Conservation (phyloP, 345 rosid genomes). For the Cardamine resedifolia region DNA sequence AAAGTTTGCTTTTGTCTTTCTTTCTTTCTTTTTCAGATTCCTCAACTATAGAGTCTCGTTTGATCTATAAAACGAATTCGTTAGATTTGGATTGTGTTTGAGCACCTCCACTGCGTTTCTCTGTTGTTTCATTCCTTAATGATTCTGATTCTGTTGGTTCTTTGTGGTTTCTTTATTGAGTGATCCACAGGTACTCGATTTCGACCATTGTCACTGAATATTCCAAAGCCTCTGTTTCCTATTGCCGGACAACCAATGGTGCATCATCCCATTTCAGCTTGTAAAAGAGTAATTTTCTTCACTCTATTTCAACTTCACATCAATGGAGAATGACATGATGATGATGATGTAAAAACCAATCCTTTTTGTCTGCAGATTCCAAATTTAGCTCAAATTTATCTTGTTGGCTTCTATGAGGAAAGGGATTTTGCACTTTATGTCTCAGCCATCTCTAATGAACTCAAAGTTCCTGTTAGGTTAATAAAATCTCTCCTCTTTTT, state of each 20-base stretch:
- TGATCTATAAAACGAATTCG: neutral
- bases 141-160: conserved; percentile 15
- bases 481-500: conserved; percentile 16
- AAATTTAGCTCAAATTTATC: conserved; percentile 71
- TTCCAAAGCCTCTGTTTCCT: conserved; percentile 91
- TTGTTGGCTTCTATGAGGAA: conserved; percentile 90
- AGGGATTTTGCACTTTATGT: conserved; percentile 82
- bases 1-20: neutral
- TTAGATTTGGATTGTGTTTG: conserved; percentile 26
- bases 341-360: conserved; percentile 4
- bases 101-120: conserved; percentile 10
- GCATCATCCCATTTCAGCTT: conserved; percentile 97
- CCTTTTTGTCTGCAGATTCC: conserved; percentile 57
- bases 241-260: conserved; percentile 95
- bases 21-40: neutral
- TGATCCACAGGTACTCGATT: conserved; percentile 73
- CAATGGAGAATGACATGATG: conserved; percentile 1
- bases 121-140: neutral
- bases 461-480: conserved; percentile 84
- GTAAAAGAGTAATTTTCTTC: conserved; percentile 66
- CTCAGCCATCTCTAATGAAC: conserved; percentile 86
- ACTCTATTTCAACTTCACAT: neutral
- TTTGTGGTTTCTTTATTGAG: neutral
- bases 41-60: neutral
- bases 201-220: conserved; percentile 84